Conservation (phyloP, 768 basidiomycete genomes). For the Lyophyllum shimeji region DNA sequence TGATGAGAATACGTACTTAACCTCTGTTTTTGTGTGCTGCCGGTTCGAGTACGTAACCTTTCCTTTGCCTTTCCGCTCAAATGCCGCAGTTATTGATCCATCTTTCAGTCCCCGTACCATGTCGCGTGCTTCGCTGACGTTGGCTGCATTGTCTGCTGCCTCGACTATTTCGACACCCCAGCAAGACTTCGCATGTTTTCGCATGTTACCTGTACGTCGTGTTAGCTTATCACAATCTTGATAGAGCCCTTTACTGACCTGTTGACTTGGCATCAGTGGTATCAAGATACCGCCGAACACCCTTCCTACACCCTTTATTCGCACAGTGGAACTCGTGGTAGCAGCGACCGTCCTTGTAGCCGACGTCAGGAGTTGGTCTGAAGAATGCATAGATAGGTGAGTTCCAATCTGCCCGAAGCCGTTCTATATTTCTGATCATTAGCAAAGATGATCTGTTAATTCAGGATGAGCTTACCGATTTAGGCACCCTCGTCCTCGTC, state of each 20-base stretch:
- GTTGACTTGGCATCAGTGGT: background rate
- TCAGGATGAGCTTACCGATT: too few species aligned
- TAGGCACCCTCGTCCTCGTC: too few species aligned
- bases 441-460: too few species aligned
- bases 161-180: constrained; percentile 1
- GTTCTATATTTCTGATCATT: too few species aligned
- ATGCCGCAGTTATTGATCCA: constrained; percentile 16
- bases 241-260: too few species aligned
- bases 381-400: background rate
- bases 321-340: background rate
- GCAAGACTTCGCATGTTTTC: background rate
- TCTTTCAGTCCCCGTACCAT: background rate
- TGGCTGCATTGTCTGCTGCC: background rate
- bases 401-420: too few species aligned
- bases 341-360: background rate
- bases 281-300: background rate
- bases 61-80: constrained; percentile 27
- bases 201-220: constrained; percentile 2
- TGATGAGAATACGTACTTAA: constrained; percentile 14
- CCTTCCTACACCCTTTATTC: background rate
- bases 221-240: too few species aligned
- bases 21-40: constrained; percentile 23
- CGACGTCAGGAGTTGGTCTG: background rate
- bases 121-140: background rate
- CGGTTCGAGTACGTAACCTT: constrained; percentile 29